A percentile compares a stretch with the other conserved stretches of the same genome.
These are phyloP conservation scores for Aspergillus fischeri DNA, from an alignment of 2,329 filamentous ascomycete species.

Conservation along the genomic window DNA sequence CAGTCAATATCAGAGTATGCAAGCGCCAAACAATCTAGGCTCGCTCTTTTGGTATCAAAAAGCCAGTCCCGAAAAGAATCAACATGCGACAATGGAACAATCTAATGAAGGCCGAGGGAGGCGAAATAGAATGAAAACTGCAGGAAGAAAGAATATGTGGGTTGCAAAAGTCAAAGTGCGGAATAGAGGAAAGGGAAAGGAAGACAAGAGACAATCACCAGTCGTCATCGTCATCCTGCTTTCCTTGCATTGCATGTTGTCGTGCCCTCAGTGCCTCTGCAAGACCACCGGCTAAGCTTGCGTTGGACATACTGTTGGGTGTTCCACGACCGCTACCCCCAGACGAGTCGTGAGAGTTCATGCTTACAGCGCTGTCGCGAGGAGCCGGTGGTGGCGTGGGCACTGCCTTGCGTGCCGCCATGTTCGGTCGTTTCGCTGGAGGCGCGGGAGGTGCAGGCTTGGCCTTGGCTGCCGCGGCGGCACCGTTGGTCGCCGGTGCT, in stretches of 20 bases:
- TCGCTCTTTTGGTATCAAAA: neutral
- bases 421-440: constrained; percentile 73
- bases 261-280: constrained; percentile 74
- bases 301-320: constrained; percentile 53
- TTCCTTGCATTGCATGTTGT: constrained; percentile 70
- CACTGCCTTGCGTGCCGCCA: constrained; percentile 64
- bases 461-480: constrained; percentile 41
- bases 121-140: constrained; percentile 10
- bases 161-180: constrained; percentile 9
- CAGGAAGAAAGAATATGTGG: constrained; percentile 6
- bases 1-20: neutral
- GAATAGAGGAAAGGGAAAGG: constrained; percentile 8
- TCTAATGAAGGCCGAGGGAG: neutral
- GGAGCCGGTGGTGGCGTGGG: constrained; percentile 62
- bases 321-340: constrained; percentile 66
- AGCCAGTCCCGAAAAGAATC: neutral
- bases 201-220: constrained; percentile 48
- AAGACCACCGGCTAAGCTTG: constrained; percentile 67
- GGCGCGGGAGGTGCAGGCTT: constrained; percentile 74
- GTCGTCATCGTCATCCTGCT: constrained; percentile 65
- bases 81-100: neutral
- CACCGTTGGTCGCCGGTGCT: constrained; percentile 57
- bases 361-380: constrained; percentile 59
- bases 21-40: neutral
- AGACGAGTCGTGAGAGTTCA: constrained; percentile 49